These are phyloP conservation scores for Torrubiellomyces zombiae DNA, from an alignment of 2,329 filamentous ascomycete species.

Conservation along the genomic window DNA sequence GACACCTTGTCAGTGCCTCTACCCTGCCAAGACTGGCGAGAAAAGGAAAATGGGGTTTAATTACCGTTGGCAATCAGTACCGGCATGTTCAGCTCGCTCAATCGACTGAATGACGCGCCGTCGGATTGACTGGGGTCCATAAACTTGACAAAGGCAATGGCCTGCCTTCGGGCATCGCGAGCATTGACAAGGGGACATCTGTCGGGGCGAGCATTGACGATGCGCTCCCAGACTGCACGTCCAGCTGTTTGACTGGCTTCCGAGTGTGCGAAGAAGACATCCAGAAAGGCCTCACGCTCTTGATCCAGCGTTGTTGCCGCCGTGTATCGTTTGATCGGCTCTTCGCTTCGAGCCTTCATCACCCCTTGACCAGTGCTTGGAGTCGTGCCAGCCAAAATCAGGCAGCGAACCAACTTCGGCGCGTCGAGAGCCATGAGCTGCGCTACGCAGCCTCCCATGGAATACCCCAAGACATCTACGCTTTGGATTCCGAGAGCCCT, in stretches of 20 bases:
- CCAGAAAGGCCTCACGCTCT: conserved; percentile 15
- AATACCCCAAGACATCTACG: conserved; percentile 31
- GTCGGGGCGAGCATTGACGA: conserved; percentile 11
- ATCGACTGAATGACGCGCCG: conserved; percentile 16
- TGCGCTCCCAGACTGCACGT: conserved; percentile 17
- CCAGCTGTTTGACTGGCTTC: conserved; percentile 15
- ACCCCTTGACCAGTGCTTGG: conserved; percentile 21
- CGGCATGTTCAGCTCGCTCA: conserved; percentile 17
- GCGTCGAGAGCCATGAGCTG: conserved; percentile 26
- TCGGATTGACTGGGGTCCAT: conserved; percentile 15
- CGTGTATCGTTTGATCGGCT: conserved; percentile 17
- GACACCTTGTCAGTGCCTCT: too few relatives aligned
- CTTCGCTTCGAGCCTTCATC: conserved; percentile 11
- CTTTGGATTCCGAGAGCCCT: conserved; percentile 18
- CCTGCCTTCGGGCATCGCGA: conserved; percentile 13
- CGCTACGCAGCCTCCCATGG: conserved; percentile 29
- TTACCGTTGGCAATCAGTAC: conserved; percentile 22
- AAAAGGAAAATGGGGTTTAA: too few relatives aligned
- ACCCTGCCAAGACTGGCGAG: too few relatives aligned
- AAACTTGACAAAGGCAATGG: conserved; percentile 17
- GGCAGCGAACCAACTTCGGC: conserved; percentile 18
- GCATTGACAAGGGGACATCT: conserved; percentile 11
- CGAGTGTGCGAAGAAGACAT: conserved; percentile 17
- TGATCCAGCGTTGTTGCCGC: conserved; percentile 15
- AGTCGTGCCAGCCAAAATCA: conserved; percentile 27